Conservation (phyloP, 2,329 filamentous ascomycete species). For the Zymoseptoria tritici region DNA sequence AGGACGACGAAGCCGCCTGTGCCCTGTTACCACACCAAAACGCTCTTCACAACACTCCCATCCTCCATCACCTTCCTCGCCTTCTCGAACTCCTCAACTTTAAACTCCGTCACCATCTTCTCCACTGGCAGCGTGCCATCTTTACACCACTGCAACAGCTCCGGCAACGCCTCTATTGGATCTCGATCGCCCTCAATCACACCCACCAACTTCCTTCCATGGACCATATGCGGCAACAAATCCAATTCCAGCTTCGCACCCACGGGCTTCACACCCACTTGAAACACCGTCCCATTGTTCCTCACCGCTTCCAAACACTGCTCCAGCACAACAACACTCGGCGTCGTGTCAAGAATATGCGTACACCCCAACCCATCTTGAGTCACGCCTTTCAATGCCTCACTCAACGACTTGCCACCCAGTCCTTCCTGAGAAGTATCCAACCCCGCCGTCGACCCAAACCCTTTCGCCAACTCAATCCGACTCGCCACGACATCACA, state of each 20-base stretch:
- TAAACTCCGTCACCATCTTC: conserved; percentile 35
- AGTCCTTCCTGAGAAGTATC: conserved; percentile 10
- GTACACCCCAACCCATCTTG: conserved; percentile 32
- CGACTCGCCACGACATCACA: conserved; percentile 39
- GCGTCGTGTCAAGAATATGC: conserved; percentile 43
- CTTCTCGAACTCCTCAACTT: conserved; percentile 30
- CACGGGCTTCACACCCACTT: conserved; percentile 40
- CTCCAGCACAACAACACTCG: conserved; percentile 32
- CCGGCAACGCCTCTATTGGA: conserved; percentile 34
- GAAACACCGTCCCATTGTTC: conserved; percentile 40
- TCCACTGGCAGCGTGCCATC: conserved; percentile 38
- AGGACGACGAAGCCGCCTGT: background rate
- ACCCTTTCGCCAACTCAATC: conserved; percentile 36
- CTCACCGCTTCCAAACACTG: conserved; percentile 36
- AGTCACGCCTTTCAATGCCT: conserved; percentile 13
- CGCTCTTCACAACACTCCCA: conserved; percentile 33
- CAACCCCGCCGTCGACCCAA: conserved; percentile 36
- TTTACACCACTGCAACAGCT: conserved; percentile 39
- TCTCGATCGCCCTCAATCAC: conserved; percentile 39
- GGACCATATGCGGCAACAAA: conserved; percentile 38
- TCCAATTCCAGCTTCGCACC: conserved; percentile 29
- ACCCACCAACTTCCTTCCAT: conserved; percentile 40
- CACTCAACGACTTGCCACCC: conserved; percentile 1
- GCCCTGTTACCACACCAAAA: conserved; percentile 33
- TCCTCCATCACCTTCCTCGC: conserved; percentile 32